Base-by-base conservation (phyloP, 2,329 filamentous ascomycete species). In the Laburnicola sp. region DNA sequence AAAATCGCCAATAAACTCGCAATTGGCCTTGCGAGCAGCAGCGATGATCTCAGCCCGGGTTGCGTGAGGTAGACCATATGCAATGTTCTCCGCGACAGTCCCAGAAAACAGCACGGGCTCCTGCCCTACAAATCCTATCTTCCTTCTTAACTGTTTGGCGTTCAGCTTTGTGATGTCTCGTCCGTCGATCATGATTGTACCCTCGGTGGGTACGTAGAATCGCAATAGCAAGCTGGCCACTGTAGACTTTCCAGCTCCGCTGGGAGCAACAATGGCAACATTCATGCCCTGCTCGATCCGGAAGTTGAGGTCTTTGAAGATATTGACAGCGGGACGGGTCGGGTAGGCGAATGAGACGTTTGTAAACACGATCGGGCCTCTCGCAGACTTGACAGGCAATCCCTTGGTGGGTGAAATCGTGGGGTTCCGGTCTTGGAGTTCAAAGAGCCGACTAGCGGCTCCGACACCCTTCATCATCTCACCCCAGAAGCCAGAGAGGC, bases 391-490 rank as follows among this genome's bases (percentile, higher is more conserved):
- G 27, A 99, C 91, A 53, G 85, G 87, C 27, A 80, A 70, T 57
- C 94, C 94, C 45, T 87, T 85, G 0, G 95, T 99, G 21, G 92
- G 85, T n/a, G 87, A 87, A 54, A 97, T 95, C 2, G 86, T 87
- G 0, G 92, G 89, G 51, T 89, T 80, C 56, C 94, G 86, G 71
- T 99, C 94, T 70, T 97, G 92, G 4, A 99, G 82, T 69, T 99
- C 94, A 66, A 99, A 99, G 1, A 99, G 80, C 53, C 94, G 88
- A 66, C 88, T 96, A n/a, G 94, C 94, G 36, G 94, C 94, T 65
- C 95, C 94, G 3, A 96, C 93, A 36, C 95, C 95, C 74, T 99
- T 99, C 94, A 99, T 99, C 55, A 99, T 81, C 71, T 99, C 94
- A 0, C 92, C 96, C 74, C 97, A 99, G 76, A 99, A 99, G 50